Evolutionary conservation across 768 basidiomycete species (phyloP), one percentile per base, ranked within the genome.

Genomic region (Coprinellus micaceus): DNA sequence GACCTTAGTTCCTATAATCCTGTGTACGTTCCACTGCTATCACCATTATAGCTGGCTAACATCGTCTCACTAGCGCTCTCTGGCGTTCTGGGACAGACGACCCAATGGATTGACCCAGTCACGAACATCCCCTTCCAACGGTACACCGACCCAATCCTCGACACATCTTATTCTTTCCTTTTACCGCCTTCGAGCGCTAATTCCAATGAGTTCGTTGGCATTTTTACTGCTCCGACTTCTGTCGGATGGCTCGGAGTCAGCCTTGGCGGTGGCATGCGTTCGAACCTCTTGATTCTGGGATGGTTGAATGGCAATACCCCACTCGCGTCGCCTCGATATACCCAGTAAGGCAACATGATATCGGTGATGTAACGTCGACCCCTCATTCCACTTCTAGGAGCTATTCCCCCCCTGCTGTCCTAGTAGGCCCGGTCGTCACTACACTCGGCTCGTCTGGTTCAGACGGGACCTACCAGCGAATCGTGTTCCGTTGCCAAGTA

Each of bases 201-300:
- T 17, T 52, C 50, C 15, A 52, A 56, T 43, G 58, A 60, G 17
- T 60, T 60, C 51, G 48, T 60, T 21, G 58, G 58, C 19, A 43
- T 60, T 50, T 60, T 52, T 37, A 56, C 54, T 2, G 58, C 50
- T 4, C 58, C 58, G n/a, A 13, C 36, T 3, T 36, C 39, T 4
- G n/a, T 41, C 17, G 58, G 58, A 28, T 60, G 55, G 54, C 22
- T 48, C 7, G 58, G 58, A 26, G 26, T 17, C 25, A 60, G 58
- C 40, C 37, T 60, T 12, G 58, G 58, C 13, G 58, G 58, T 17
- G 43, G 29, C 13, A 60, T 60, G 58, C 39, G 50, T 29, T 53
- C 52, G 4, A 60, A 60, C 54, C 58, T 36, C 7, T 50, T 60
- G 11, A 41, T 60, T 33, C 28, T 56, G 9, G 50, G 13, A 4